A percentile compares a stretch with the other conserved stretches of the same genome.
These are phyloP conservation scores for Desmodesmus armatus DNA, from an alignment of 139 green algal genomes.

Conservation along the genomic window DNA sequence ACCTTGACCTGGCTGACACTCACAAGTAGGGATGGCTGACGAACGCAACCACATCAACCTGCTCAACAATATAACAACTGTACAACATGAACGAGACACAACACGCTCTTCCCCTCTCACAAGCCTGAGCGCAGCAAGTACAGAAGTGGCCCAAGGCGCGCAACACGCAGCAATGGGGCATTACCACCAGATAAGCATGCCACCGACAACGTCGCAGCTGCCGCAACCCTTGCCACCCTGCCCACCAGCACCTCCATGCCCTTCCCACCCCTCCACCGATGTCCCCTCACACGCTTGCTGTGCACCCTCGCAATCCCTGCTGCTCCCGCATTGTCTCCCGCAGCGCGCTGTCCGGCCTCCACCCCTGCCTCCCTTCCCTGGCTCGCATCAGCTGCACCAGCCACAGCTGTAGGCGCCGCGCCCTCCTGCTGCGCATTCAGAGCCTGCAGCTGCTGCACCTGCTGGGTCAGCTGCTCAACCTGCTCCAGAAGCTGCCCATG, in stretches of 20 bases:
- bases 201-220: constrained; percentile 9
- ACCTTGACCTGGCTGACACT: too few species aligned
- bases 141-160: constrained; percentile 29
- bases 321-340: neutral
- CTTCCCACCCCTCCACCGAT: neutral
- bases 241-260: neutral
- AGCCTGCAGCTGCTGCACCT: constrained; percentile 1
- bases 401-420: neutral
- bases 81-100: neutral
- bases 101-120: neutral
- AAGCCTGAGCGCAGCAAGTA: constrained; percentile 14
- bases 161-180: neutral
- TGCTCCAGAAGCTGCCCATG: neutral
- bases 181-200: constrained; percentile 19
- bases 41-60: neutral
- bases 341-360: neutral
- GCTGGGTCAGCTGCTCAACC: neutral
- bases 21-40: too few species aligned
- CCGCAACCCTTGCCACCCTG: neutral
- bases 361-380: neutral
- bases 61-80: neutral
- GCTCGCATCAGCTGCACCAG: neutral
- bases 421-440: neutral
- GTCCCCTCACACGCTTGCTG: too few species aligned
- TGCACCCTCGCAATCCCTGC: too few species aligned